These are phyloP conservation scores for Nidularia pulvinata DNA, from an alignment of 768 basidiomycete species.

Conservation along the genomic window DNA sequence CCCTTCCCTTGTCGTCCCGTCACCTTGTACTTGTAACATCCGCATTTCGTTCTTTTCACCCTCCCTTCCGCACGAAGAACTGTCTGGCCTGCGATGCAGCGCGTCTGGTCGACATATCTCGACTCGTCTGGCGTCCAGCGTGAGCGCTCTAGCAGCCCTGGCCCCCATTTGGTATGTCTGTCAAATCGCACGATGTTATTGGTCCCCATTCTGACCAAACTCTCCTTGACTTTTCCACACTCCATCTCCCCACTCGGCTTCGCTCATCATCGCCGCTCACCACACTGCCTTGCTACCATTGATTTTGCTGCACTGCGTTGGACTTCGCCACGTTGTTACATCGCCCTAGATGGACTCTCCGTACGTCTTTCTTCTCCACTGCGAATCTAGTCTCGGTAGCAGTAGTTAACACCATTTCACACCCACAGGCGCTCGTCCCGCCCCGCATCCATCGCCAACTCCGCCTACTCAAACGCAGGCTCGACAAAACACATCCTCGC, in stretches of 20 bases:
- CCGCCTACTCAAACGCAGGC: slow-evolving; percentile 25
- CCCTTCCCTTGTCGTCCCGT: no score
- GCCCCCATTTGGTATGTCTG: background rate
- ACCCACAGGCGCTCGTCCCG: background rate
- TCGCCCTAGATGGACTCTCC: background rate
- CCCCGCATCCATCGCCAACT: slow-evolving; percentile 26
- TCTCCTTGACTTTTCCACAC: background rate
- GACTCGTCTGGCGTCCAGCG: background rate
- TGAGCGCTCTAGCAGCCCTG: background rate
- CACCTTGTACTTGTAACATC: no score
- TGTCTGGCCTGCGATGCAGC: background rate
- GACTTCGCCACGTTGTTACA: no score
- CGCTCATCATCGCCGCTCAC: background rate
- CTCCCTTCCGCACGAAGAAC: no score
- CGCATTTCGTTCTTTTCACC: no score
- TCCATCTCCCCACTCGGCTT: background rate
- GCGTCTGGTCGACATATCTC: background rate
- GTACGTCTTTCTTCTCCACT: background rate
- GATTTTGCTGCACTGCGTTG: no score
- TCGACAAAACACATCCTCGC: slow-evolving; percentile 33
- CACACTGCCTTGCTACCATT: background rate
- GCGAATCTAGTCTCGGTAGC: background rate
- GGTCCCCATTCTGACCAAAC: background rate
- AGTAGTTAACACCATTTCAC: background rate
- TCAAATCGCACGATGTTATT: background rate